phyloP scores from a whole-genome alignment of 768 basidiomycete species.

The Suillus fuscotomentosus region DNA sequence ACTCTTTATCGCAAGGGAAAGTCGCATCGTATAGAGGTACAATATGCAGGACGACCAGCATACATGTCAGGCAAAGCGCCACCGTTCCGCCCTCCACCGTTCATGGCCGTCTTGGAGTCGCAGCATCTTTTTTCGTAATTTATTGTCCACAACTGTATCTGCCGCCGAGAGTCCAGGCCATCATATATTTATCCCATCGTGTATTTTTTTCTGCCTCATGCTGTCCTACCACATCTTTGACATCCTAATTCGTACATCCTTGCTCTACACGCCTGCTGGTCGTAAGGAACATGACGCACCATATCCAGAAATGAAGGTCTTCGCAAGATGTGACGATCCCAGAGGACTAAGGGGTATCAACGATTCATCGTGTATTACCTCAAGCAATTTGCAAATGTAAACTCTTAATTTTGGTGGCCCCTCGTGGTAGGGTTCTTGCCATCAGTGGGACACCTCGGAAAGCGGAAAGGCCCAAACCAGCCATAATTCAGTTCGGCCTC shows the following conservation, averaged over 20 bases:
- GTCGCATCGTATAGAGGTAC: constrained; percentile 63
- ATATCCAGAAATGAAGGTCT: not conserved
- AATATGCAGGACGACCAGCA: constrained; percentile 69
- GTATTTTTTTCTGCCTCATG: constrained; percentile 35
- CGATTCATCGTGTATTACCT: constrained; percentile 26
- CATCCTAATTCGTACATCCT: constrained; percentile 17
- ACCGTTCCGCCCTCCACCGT: constrained; percentile 55
- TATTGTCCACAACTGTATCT: constrained; percentile 25
- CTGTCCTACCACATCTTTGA: constrained; percentile 17
- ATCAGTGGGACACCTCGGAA: constrained; percentile 8
- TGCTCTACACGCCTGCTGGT: constrained; percentile 13
- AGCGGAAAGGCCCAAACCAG: not conserved
- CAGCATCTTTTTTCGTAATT: constrained; percentile 27
- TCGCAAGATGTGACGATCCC: constrained; percentile 25
- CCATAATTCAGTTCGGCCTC: not conserved
- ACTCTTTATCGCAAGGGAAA: constrained; percentile 65
- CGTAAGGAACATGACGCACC: constrained; percentile 24
- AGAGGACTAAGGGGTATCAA: constrained; percentile 3
- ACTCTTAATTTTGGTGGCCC: constrained; percentile 11
- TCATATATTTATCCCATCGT: constrained; percentile 11
- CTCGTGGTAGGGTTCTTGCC: constrained; percentile 12
- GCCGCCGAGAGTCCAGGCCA: constrained; percentile 7
- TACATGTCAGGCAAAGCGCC: constrained; percentile 49
- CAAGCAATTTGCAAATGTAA: constrained; percentile 14
- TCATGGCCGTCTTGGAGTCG: constrained; percentile 60